phyloP scores from a whole-genome alignment of 2,329 filamentous ascomycete species.

The Gremmenia infestans region DNA sequence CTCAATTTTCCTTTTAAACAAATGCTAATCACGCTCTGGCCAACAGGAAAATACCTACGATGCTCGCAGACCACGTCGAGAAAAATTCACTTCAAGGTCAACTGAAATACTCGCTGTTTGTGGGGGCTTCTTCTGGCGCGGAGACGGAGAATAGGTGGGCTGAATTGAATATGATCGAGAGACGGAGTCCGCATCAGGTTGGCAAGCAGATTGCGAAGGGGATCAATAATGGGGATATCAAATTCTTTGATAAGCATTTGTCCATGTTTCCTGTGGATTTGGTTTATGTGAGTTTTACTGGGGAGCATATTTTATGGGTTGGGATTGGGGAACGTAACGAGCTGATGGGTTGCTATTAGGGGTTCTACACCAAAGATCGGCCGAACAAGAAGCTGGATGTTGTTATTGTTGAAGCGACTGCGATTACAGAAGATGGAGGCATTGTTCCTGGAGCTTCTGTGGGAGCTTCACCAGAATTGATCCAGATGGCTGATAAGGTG shows the following conservation, averaged over 20 bases:
- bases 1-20: background rate
- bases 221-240: slow-evolving; percentile 82
- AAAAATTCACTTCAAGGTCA: slow-evolving; percentile 78
- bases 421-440: slow-evolving; percentile 82
- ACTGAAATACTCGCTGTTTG: slow-evolving; percentile 81
- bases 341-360: slow-evolving; percentile 37
- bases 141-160: slow-evolving; percentile 90
- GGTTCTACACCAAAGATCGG: slow-evolving; percentile 79
- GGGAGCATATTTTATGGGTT: background rate
- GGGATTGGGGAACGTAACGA: background rate
- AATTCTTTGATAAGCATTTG: slow-evolving; percentile 91
- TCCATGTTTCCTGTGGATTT: slow-evolving; percentile 88
- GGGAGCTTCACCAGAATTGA: slow-evolving; percentile 76
- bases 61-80: slow-evolving; percentile 83
- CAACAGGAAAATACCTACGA: slow-evolving; percentile 71
- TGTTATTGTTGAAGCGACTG: slow-evolving; percentile 78
- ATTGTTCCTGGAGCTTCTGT: slow-evolving; percentile 85
- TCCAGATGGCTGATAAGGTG: slow-evolving; percentile 86
- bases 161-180: slow-evolving; percentile 82
- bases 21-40: slow-evolving; percentile 9
- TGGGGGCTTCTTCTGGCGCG: slow-evolving; percentile 82
- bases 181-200: slow-evolving; percentile 79
- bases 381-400: slow-evolving; percentile 70
- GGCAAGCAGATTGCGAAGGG: slow-evolving; percentile 87
- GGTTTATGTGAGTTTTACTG: slow-evolving; percentile 57